Evolutionary conservation across 345 rosid species (phyloP).

Genomic region (Corchorus olitorius): DNA sequence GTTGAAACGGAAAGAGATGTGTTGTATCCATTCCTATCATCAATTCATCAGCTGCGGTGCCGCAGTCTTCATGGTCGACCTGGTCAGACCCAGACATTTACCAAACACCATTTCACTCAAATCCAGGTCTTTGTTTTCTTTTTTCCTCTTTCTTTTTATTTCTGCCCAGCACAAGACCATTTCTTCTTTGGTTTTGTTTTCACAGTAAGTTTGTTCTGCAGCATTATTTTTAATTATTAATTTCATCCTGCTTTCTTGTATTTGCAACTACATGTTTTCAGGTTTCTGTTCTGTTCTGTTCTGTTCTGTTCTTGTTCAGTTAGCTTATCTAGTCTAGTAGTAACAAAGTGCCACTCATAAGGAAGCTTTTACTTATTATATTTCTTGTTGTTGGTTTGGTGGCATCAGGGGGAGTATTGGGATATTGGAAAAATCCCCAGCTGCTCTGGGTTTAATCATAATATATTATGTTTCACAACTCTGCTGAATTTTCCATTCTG

Average conservation of each 20-base stretch:
- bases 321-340: not conserved
- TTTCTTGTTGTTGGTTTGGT: not conserved
- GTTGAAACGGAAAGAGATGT: not conserved
- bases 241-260: not conserved
- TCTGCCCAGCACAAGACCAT: not conserved
- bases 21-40: not conserved
- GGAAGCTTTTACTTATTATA: not conserved
- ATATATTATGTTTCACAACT: slow-evolving; percentile 27
- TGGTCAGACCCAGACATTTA: slow-evolving; percentile 18
- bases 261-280: not conserved
- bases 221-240: not conserved
- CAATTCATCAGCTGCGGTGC: not conserved
- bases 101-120: slow-evolving; percentile 11
- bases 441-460: not conserved
- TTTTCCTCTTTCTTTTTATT: not conserved
- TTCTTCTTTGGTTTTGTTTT: not conserved
- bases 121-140: not conserved
- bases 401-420: slow-evolving; percentile 1
- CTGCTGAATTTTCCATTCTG: slow-evolving; percentile 7
- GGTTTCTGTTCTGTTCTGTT: not conserved
- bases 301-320: not conserved
- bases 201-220: not conserved
- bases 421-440: not conserved
- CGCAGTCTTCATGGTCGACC: slow-evolving; percentile 17
- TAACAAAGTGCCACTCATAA: not conserved